Evolutionary conservation across 768 basidiomycete genomes (phyloP), one percentile per base, ranked within the genome.

Genomic region (Boletus tomentosulus): DNA sequence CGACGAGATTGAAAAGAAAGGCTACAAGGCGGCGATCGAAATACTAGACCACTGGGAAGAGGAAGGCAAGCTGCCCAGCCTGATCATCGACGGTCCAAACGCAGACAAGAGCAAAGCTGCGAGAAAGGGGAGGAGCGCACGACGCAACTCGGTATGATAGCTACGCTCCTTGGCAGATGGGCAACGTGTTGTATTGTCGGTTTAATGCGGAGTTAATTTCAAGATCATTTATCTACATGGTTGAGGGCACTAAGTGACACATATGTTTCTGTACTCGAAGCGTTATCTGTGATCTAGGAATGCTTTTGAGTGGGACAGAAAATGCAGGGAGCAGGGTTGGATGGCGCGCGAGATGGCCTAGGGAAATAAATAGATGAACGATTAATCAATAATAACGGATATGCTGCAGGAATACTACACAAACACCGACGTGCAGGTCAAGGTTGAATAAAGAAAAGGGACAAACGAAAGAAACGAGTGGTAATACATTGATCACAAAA

Each of bases 1-100:
- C 62, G 87, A 89, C 58, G 92, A 98, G 70, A 86, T 99, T 25
- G 79, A 87, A 64, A 80, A 82, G 62, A 86, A 86, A 63, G 97
- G 96, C 0, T 89, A 93, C 62, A 66, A 77, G 7, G 86, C 87
- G 3, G 85, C 89, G 1, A 71, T 84, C 62, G 79, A 85, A 47
- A 80, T 87, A 52, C 68, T 99, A 27, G 78, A 80, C 48, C 81
- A 85, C 59, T 87, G 92, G 80, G 86, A 90, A 46, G 85, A 86
- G 15, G 89, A 96, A 60, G 92, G 90, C 4, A 78, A 78, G 53
- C 74, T 98, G n/a, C 92, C 93, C 1, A 83, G 79, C n/a, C 75
- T 84, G 22, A 74, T 80, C 54, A 82, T 91, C 44, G 82, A 85
- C 52, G 84, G 81, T 15, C 78, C 78, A 51, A 75, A 73, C 6